Evolutionary conservation across 176 grass and related monocot species (phyloP).

Genomic region (bread wheat (Triticum aestivum)): DNA sequence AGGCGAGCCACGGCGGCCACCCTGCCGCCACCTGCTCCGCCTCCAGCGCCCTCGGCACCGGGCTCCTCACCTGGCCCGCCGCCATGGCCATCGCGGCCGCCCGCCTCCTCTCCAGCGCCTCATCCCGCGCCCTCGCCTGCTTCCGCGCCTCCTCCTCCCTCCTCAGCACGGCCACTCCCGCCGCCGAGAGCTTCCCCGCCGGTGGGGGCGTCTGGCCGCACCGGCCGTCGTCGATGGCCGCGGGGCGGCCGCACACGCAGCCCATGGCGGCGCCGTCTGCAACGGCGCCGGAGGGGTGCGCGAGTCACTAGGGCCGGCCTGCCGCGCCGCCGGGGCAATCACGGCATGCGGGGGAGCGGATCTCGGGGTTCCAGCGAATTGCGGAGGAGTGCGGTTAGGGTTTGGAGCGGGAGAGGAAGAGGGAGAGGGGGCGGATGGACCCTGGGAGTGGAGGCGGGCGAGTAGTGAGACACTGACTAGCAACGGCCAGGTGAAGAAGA

Average conservation of each 20-base stretch:
- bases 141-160: slow-evolving; percentile 42
- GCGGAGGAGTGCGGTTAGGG: neutral
- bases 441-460: slow-evolving; percentile 28
- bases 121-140: slow-evolving; percentile 35
- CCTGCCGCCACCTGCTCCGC: slow-evolving; percentile 89
- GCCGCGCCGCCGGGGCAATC: neutral
- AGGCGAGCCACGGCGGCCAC: slow-evolving; percentile 89
- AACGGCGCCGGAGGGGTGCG: neutral
- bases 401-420: slow-evolving; percentile 7
- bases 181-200: slow-evolving; percentile 39
- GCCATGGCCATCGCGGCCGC: slow-evolving; percentile 43
- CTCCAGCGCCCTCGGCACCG: slow-evolving; percentile 59
- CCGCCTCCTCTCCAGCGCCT: slow-evolving; percentile 51
- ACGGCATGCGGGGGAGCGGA: slow-evolving; percentile 32
- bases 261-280: slow-evolving; percentile 42
- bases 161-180: slow-evolving; percentile 27
- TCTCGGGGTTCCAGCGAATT: neutral
- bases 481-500: slow-evolving; percentile 41
- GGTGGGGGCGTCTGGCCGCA: slow-evolving; percentile 6
- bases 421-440: neutral
- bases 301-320: slow-evolving; percentile 27
- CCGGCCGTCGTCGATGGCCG: slow-evolving; percentile 38
- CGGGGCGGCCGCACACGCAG: slow-evolving; percentile 66
- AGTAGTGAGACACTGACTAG: slow-evolving; percentile 13
- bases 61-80: slow-evolving; percentile 57